Evolutionary conservation across 352 stramenopile genomes (phyloP), one percentile per base, ranked within the genome.

Genomic region (Globisporangium nunn): DNA sequence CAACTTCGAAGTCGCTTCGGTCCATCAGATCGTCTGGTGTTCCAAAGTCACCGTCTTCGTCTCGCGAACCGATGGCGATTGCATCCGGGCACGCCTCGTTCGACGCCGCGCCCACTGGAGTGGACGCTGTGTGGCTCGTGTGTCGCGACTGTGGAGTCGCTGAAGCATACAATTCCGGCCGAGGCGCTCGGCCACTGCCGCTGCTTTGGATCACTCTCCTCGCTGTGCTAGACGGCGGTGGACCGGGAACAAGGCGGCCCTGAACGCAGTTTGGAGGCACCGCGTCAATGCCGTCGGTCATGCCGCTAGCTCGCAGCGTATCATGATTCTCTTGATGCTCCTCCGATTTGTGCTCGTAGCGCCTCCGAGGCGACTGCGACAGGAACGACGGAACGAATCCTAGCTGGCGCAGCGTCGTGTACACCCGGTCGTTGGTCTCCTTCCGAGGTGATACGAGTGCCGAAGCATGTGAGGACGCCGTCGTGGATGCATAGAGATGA

Each of bases 321-420:
- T 46, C 35, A 5, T 43, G 37, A 43, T 17, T 12, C 11, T 43
- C 37, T 43, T 12, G 37, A 43, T 17, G 37, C 37, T 43, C 37
- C 37, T 43, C 37, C 5, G 1, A 43, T 12, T 17, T 17, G 37
- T 43, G 37, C 17, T 50, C 29, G 10, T 18, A 51, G n/a, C 14
- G 30, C 43, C 51, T 51, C 0, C 51, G 15, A 3, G 61, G 23
- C 5, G 67, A 48, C 43, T 40, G 6, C 15, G 48, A 58, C 4
- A 50, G 15, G 0, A 58, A 53, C 18, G 72, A 55, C 48, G 72
- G 72, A 2, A 79, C 54, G 51, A 72, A 81, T 0, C 72, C 72
- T 35, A 79, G 55, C 45, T 81, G 68, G 10, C 64, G 61, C 23
- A 81, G 33, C 18, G 67, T 75, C 50, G 73, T 64, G 49, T 74